These are phyloP conservation scores for Fusarium vanettenii DNA, from an alignment of 2,329 filamentous ascomycete genomes.

Conservation along the genomic window DNA sequence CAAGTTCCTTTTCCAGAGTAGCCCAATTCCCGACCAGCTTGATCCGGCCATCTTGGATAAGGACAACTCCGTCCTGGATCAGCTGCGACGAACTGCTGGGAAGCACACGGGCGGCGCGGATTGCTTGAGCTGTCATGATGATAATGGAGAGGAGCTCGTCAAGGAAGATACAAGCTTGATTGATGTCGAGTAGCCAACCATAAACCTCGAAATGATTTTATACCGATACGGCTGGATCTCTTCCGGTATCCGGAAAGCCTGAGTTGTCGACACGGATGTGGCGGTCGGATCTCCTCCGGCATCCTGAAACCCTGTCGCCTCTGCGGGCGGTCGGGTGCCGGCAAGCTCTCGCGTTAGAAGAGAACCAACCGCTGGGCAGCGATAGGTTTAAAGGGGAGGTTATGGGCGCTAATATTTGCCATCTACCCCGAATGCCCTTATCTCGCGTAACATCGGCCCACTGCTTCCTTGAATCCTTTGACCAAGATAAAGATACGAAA, in stretches of 20 bases:
- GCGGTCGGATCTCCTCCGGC: too few species aligned
- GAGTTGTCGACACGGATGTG: too few species aligned
- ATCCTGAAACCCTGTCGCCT: too few species aligned
- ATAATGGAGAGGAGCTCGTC: neutral
- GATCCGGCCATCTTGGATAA: neutral
- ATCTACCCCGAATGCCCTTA: neutral
- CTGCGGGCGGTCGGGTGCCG: neutral
- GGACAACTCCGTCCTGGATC: neutral
- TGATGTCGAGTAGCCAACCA: neutral
- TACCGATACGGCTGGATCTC: neutral
- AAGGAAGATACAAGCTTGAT: neutral
- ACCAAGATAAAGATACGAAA: neutral
- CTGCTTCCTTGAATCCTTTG: neutral
- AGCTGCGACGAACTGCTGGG: neutral
- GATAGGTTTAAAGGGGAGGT: neutral
- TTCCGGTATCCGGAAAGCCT: too few species aligned
- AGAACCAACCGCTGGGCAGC: neutral
- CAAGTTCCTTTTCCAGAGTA: neutral
- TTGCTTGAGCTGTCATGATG: neutral
- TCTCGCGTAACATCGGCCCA: neutral
- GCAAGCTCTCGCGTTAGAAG: neutral
- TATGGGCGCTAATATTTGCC: neutral
- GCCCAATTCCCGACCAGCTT: neutral
- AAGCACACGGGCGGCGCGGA: neutral
- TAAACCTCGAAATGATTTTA: neutral